Evolutionary conservation across 2,329 filamentous ascomycete genomes (phyloP).

Genomic region (Claviceps pazoutovae): DNA sequence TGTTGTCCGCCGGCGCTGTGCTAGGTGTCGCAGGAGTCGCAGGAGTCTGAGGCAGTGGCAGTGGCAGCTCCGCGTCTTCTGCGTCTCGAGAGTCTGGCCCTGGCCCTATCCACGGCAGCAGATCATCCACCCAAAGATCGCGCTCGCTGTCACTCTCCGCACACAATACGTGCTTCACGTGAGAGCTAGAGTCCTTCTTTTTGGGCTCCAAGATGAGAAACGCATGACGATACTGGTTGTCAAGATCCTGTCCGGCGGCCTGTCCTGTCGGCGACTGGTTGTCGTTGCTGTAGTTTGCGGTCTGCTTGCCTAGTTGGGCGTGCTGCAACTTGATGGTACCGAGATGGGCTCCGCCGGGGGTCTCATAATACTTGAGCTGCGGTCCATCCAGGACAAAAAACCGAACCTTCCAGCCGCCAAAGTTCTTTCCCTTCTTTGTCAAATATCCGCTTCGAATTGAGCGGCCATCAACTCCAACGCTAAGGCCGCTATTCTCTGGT

Average conservation of each 20-base stretch:
- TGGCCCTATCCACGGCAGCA: constrained; percentile 82
- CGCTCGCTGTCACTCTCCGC: constrained; percentile 88
- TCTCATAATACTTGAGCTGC: constrained; percentile 76
- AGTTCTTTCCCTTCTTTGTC: constrained; percentile 95
- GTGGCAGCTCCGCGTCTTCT: constrained; percentile 28
- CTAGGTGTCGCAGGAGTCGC: constrained; percentile 8
- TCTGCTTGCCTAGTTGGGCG: constrained; percentile 90
- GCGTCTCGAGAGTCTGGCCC: constrained; percentile 69
- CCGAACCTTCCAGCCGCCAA: constrained; percentile 91
- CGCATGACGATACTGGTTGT: constrained; percentile 92
- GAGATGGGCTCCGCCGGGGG: constrained; percentile 75
- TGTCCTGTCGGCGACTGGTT: constrained; percentile 46
- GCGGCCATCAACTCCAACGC: constrained; percentile 46
- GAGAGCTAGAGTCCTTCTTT: constrained; percentile 78
- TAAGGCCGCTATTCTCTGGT: constrained; percentile 17
- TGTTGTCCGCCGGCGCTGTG: constrained; percentile 10
- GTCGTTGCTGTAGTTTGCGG: constrained; percentile 29
- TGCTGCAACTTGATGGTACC: constrained; percentile 85
- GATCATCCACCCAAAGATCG: constrained; percentile 82
- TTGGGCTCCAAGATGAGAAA: constrained; percentile 93
- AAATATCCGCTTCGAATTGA: constrained; percentile 77
- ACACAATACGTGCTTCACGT: constrained; percentile 87
- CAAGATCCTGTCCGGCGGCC: constrained; percentile 53
- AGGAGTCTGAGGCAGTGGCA: background rate
- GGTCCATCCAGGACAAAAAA: constrained; percentile 49